Conservation (phyloP, 176 grass and related monocot genomes). For the barley (Hordeum vulgare) region DNA sequence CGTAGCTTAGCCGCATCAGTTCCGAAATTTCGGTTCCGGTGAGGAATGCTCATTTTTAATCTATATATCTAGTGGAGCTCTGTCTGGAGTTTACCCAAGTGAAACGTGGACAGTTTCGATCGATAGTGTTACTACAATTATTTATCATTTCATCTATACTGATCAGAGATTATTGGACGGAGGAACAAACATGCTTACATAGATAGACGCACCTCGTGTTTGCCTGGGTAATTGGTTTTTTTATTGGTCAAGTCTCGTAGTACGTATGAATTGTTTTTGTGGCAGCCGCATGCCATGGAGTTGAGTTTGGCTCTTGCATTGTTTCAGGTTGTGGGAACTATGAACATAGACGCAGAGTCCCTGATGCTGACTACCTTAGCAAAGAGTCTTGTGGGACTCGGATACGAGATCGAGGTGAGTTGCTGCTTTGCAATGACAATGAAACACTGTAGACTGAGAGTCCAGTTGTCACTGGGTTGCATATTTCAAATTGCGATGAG, state of each 20-base stretch:
- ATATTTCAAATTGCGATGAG: background rate
- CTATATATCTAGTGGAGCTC: background rate
- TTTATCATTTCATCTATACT: background rate
- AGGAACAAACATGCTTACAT: constrained; percentile 41
- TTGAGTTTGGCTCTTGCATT: constrained; percentile 19
- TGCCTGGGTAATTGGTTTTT: constrained; percentile 16
- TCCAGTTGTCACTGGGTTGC: background rate
- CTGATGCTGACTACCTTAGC: constrained; percentile 80
- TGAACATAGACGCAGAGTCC: constrained; percentile 50
- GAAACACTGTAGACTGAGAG: background rate
- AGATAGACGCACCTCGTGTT: constrained; percentile 13
- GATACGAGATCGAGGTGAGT: constrained; percentile 73
- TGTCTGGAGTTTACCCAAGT: background rate
- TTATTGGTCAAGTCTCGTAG: constrained; percentile 13
- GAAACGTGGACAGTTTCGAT: background rate
- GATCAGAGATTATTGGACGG: constrained; percentile 9
- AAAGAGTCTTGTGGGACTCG: constrained; percentile 52
- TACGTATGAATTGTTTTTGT: constrained; percentile 5
- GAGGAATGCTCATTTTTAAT: background rate
- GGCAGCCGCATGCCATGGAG: constrained; percentile 9
- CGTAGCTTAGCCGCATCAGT: background rate
- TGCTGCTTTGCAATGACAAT: background rate
- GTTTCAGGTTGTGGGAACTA: constrained; percentile 65
- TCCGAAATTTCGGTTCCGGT: background rate
- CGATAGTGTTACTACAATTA: background rate